Evolutionary conservation across 2,329 filamentous ascomycete species (phyloP), one percentile per base, ranked within the genome.

Genomic region (Botrytis pseudocinerea): DNA sequence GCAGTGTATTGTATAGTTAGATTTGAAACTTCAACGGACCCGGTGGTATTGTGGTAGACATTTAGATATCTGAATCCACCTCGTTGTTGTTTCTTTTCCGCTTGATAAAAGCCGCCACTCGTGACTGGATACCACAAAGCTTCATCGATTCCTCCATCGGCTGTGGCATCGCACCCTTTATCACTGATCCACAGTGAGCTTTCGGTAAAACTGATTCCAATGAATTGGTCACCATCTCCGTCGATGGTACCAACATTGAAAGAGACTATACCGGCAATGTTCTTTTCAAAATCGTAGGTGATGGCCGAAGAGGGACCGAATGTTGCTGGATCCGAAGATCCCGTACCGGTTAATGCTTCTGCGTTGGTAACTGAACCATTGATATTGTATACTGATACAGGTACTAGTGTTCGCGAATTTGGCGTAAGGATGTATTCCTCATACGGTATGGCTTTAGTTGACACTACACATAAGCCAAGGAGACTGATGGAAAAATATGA

Each of bases 61-160:
- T 85, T 88, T 73, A 88, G 76, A 75, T 88, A 88, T 28, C 86
- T 82, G 75, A 88, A 88, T 0, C 85, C 85, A 8, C 87, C 86
- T 16, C 86, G 82, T 42, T 83, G 79, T 72, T 85, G 82, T 44
- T 83, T 78, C 54, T 79, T 78, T 0, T 82, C 82, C 0, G 83
- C 83, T 0, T 82, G 82, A 71, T 86, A 86, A 2, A 73, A 76
- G 0, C 85, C 84, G 6, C 81, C 79, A 48, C 74, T 60, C 6
- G 74, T 76, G 8, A 82, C 81, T 2, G 82, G 76, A 71, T 87
- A 86, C 85, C 85, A 88, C 0, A 88, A 80, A 0, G 83, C 82
- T 68, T 84, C 82, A 65, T 88, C 86, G 18, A 85, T 82, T 0
- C 83, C 85, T 7, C 81, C 80, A 69, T 85, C 83, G 4, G 82